Evolutionary conservation across 2,329 filamentous ascomycete genomes (phyloP).

Genomic region (Zasmidium angulare): DNA sequence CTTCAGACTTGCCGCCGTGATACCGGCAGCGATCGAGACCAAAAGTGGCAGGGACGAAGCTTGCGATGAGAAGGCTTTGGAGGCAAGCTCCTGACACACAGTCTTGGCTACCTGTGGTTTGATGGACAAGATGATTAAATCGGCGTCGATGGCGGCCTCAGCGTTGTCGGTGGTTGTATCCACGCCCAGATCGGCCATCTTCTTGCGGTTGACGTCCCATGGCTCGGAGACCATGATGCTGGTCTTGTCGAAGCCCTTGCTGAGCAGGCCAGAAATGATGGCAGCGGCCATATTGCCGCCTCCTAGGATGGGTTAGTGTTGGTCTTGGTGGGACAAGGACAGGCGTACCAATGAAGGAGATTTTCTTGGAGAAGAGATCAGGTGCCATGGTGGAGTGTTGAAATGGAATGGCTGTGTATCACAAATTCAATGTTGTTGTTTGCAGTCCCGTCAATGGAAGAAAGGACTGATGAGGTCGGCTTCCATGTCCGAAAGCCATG

Average conservation of each 20-base stretch:
- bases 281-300: conserved; percentile 32
- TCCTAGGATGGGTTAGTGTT: conserved; percentile 15
- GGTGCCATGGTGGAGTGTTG: conserved; percentile 11
- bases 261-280: conserved; percentile 29
- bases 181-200: conserved; percentile 29
- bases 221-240: conserved; percentile 31
- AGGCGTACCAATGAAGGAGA: conserved; percentile 27
- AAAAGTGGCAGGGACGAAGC: conserved; percentile 20
- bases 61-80: conserved; percentile 17
- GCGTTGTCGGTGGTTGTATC: conserved; percentile 26
- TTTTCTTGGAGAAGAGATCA: conserved; percentile 22
- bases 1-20: conserved; percentile 23
- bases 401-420: too few relatives aligned
- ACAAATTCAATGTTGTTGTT: too few relatives aligned
- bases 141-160: conserved; percentile 25
- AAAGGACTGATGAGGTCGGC: too few relatives aligned
- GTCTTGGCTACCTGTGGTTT: conserved; percentile 31
- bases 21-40: conserved; percentile 29
- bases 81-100: conserved; percentile 28
- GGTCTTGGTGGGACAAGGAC: neutral
- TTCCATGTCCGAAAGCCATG: too few relatives aligned
- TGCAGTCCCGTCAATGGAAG: too few relatives aligned
- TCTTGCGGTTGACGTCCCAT: conserved; percentile 30
- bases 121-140: conserved; percentile 29
- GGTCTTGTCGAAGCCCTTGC: conserved; percentile 22